Percentiles rank a stretch among this genome's conserved stretches.
phyloP scores from a whole-genome alignment of 1,139 yeast species.

The Sugiyamaella xylanicola region DNA sequence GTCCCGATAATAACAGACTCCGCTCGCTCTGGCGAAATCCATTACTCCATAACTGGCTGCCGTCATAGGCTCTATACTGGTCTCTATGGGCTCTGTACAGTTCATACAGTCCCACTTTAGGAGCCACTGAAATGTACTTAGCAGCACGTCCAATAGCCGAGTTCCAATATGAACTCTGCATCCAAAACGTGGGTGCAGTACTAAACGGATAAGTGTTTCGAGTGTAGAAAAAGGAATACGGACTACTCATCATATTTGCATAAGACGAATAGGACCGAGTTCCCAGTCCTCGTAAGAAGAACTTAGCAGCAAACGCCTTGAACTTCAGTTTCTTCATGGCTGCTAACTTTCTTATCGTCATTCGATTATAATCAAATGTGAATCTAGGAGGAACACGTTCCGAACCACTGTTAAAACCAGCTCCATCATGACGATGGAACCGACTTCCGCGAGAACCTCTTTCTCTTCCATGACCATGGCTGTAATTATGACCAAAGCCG shows the following conservation, averaged over 20 bases:
- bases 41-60: not conserved
- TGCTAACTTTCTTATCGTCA: not conserved
- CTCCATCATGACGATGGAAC: not conserved
- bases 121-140: slow-evolving; percentile 6
- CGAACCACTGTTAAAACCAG: not conserved
- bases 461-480: slow-evolving; percentile 6
- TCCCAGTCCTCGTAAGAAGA: not conserved
- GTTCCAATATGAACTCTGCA: slow-evolving; percentile 7
- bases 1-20: not conserved
- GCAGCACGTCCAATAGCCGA: not conserved
- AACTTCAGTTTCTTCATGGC: slow-evolving; percentile 7
- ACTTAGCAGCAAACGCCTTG: slow-evolving; percentile 9
- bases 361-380: not conserved
- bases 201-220: slow-evolving; percentile 9
- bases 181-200: slow-evolving; percentile 8
- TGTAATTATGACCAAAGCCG: not conserved
- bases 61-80: slow-evolving; percentile 6
- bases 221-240: slow-evolving; percentile 7
- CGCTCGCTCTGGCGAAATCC: not conserved
- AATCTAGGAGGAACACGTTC: not conserved
- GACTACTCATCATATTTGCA: slow-evolving; percentile 8
- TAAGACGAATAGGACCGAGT: not conserved
- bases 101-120: slow-evolving; percentile 12
- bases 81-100: slow-evolving; percentile 2
- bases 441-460: not conserved